These are phyloP conservation scores for Jacaranda copaia DNA, from an alignment of 257 asterid species.

Conservation along the genomic window DNA sequence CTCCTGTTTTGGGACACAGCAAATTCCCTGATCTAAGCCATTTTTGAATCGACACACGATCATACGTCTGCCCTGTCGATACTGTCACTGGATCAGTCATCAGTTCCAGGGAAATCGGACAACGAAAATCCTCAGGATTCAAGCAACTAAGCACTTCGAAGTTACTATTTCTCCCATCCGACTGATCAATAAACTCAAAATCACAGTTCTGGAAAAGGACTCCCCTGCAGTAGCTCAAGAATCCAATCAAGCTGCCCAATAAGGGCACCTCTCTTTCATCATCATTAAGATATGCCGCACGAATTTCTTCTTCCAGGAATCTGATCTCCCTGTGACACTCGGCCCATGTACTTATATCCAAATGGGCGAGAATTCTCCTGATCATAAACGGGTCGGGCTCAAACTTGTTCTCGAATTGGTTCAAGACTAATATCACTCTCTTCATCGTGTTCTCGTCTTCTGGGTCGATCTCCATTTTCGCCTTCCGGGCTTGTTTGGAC, in stretches of 20 bases:
- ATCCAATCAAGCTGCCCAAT: conserved; percentile 59
- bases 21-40: conserved; percentile 76
- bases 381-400: conserved; percentile 60
- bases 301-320: conserved; percentile 59
- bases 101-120: conserved; percentile 78
- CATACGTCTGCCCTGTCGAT: conserved; percentile 80
- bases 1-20: conserved; percentile 79
- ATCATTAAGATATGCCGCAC: conserved; percentile 41
- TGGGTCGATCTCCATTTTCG: conserved; percentile 53
- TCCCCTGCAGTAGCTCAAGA: conserved; percentile 74
- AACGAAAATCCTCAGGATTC: conserved; percentile 73
- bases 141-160: conserved; percentile 53
- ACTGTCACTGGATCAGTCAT: conserved; percentile 86
- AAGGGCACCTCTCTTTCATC: conserved; percentile 56
- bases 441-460: conserved; percentile 57
- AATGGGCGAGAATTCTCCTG: conserved; percentile 53
- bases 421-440: conserved; percentile 56
- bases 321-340: conserved; percentile 66
- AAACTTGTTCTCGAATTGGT: conserved; percentile 67
- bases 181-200: conserved; percentile 42
- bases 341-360: conserved; percentile 59
- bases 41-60: conserved; percentile 71
- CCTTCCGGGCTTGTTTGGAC: conserved; percentile 57
- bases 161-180: conserved; percentile 43
- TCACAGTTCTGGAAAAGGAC: conserved; percentile 57